These are phyloP conservation scores for Colletotrichum karsti DNA, from an alignment of 2,329 filamentous ascomycete species.

Conservation along the genomic window DNA sequence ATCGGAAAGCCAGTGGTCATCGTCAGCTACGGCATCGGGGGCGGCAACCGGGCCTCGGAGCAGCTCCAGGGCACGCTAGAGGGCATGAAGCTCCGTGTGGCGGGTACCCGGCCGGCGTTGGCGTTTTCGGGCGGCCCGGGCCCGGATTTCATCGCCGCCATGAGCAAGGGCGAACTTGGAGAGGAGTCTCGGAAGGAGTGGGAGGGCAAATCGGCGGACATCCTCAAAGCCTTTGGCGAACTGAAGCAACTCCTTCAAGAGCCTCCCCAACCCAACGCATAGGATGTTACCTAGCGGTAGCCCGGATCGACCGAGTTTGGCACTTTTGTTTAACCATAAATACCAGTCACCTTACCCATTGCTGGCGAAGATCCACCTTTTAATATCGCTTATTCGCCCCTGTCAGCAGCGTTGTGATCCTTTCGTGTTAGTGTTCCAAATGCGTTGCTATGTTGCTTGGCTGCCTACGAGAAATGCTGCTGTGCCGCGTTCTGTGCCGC, in stretches of 20 bases:
- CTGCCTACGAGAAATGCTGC: slow-evolving; percentile 1
- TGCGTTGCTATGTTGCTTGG: slow-evolving; percentile 2
- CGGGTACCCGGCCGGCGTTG: slow-evolving; percentile 41
- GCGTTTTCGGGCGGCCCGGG: slow-evolving; percentile 34
- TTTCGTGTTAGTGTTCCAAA: neutral
- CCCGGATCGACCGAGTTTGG: no score
- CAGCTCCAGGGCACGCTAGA: slow-evolving; percentile 35
- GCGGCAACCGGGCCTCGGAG: slow-evolving; percentile 42
- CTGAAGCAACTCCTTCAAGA: slow-evolving; percentile 34
- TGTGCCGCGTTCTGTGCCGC: slow-evolving; percentile 4
- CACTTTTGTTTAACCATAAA: neutral
- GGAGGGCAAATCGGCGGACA: slow-evolving; percentile 28
- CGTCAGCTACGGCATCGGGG: slow-evolving; percentile 61
- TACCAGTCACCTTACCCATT: neutral
- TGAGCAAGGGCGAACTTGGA: slow-evolving; percentile 34
- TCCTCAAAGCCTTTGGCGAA: slow-evolving; percentile 36
- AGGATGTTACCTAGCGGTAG: no score
- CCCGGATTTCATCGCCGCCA: slow-evolving; percentile 31
- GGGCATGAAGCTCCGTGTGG: slow-evolving; percentile 40
- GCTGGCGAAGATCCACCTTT: neutral
- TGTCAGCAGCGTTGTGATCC: neutral
- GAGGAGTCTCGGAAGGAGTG: slow-evolving; percentile 33
- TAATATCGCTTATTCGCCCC: slow-evolving; percentile 19
- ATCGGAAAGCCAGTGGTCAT: slow-evolving; percentile 61
- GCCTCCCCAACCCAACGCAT: neutral